Conservation (phyloP, 495 filamentous ascomycete genomes). For the Pseudotulostoma volvatum region DNA sequence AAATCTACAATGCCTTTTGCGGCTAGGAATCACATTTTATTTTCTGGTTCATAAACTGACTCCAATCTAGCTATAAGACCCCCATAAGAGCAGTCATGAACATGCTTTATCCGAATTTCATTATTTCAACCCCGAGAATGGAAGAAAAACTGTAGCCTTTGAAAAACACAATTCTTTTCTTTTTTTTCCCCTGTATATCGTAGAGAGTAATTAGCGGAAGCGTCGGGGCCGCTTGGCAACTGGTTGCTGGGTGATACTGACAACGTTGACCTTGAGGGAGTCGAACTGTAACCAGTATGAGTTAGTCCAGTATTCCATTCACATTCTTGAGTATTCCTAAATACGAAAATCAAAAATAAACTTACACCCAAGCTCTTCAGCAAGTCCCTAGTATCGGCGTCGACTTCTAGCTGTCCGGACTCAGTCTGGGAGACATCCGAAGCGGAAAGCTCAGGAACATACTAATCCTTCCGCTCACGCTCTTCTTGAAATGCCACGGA, state of each 20-base stretch:
- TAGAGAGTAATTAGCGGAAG: conserved; percentile 27
- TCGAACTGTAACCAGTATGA: conserved; percentile 56
- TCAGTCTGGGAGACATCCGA: conserved; percentile 92
- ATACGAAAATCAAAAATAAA: conserved; percentile 15
- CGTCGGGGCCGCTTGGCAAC: conserved; percentile 54
- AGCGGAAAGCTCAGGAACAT: conserved; percentile 95
- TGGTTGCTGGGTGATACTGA: conserved; percentile 79
- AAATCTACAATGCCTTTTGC: conserved; percentile 80
- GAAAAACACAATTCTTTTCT: conserved; percentile 17
- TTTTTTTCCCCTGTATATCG: conserved; percentile 11
- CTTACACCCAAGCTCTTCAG: conserved; percentile 91
- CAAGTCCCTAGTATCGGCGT: conserved; percentile 93
- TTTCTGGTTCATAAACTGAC: conserved; percentile 25
- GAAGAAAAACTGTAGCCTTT: conserved; percentile 7
- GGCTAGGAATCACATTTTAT: conserved; percentile 45
- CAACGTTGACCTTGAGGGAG: conserved; percentile 86
- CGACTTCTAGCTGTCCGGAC: conserved; percentile 83
- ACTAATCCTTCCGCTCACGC: conserved; percentile 99
- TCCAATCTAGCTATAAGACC: conserved; percentile 19
- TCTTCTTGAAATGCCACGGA: conserved; percentile 99
- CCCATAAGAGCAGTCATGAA: conserved; percentile 3
- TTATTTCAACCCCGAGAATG: not conserved
- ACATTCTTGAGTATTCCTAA: too few relatives aligned
- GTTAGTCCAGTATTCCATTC: too few relatives aligned
- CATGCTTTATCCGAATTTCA: not conserved